Evolutionary conservation across 345 rosid genomes (phyloP).

Genomic region (Boechera divaricarpa): DNA sequence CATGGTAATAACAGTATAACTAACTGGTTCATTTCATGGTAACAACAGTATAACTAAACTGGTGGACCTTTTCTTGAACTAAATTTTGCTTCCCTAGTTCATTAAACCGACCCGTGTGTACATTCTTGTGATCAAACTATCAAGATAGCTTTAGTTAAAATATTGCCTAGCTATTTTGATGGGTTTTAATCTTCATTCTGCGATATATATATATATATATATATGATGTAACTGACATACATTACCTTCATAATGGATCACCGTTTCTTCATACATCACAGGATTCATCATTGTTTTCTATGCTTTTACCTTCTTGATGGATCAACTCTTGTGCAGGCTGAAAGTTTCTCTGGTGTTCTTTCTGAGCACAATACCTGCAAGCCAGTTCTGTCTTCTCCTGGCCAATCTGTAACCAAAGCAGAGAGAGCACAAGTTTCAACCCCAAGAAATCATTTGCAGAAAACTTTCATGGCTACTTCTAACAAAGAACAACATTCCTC

Average conservation of each 20-base stretch:
- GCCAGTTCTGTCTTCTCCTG: constrained; percentile 60
- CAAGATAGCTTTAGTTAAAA: neutral
- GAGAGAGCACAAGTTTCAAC: constrained; percentile 52
- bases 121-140: neutral
- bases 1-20: constrained; percentile 1
- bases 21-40: neutral
- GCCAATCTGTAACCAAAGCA: constrained; percentile 53
- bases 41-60: neutral
- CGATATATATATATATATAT: too few species aligned
- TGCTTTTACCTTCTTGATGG: neutral
- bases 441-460: constrained; percentile 58
- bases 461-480: constrained; percentile 51
- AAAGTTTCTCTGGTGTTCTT: constrained; percentile 59
- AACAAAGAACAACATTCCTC: constrained; percentile 56
- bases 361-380: constrained; percentile 62
- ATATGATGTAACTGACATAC: neutral
- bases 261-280: neutral
- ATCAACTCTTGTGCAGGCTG: constrained; percentile 48
- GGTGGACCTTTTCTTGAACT: constrained; percentile 4
- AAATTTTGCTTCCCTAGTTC: neutral
- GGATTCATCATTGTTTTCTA: neutral
- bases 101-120: neutral
- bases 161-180: neutral
- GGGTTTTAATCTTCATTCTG: neutral
- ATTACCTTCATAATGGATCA: neutral